phyloP scores from a whole-genome alignment of 129 eudicot species.

The Artemisia annua region DNA sequence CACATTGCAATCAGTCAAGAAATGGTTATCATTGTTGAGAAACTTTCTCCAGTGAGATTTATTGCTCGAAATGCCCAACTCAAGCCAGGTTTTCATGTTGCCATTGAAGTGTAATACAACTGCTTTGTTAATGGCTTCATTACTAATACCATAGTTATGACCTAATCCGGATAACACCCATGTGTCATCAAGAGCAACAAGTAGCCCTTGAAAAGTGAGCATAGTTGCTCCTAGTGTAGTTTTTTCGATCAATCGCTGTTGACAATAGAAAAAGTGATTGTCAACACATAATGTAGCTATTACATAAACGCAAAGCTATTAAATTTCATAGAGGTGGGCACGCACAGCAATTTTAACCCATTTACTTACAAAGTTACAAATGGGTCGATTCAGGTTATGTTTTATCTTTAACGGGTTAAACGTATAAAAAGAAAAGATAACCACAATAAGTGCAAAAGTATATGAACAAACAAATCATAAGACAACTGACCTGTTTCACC shows the following conservation, averaged over 20 bases:
- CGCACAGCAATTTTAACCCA: not conserved
- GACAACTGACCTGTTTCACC: slow-evolving; percentile 64
- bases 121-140: slow-evolving; percentile 49
- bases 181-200: slow-evolving; percentile 59
- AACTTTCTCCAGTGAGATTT: slow-evolving; percentile 61
- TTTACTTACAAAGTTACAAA: not conserved
- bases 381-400: not conserved
- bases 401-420: not conserved
- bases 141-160: no score
- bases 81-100: slow-evolving; percentile 99
- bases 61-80: slow-evolving; percentile 74
- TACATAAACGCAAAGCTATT: no score
- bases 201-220: slow-evolving; percentile 66
- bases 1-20: slow-evolving; percentile 88
- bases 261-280: slow-evolving; percentile 17
- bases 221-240: slow-evolving; percentile 57
- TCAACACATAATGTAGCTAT: no score
- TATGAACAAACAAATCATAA: not conserved
- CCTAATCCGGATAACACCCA: slow-evolving; percentile 51
- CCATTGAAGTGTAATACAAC: slow-evolving; percentile 90
- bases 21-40: slow-evolving; percentile 58
- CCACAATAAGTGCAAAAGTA: not conserved
- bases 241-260: slow-evolving; percentile 39
- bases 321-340: no score
- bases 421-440: not conserved